phyloP scores from a whole-genome alignment of 2,329 filamentous ascomycete genomes.

The Elsinoe fawcettii region DNA sequence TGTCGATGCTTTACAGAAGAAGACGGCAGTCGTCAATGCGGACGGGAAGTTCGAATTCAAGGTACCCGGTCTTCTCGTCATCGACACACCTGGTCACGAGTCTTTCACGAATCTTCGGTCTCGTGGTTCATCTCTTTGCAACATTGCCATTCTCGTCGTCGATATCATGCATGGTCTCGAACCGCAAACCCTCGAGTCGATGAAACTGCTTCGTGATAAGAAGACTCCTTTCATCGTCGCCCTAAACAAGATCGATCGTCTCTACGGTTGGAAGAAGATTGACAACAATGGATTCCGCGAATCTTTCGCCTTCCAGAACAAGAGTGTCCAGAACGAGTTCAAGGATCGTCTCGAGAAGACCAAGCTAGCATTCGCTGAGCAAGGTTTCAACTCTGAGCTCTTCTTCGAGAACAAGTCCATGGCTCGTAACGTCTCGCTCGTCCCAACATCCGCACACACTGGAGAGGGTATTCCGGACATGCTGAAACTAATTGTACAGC shows the following conservation, averaged over 20 bases:
- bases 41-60: conserved; percentile 92
- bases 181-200: conserved; percentile 93
- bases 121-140: conserved; percentile 94
- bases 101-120: conserved; percentile 98
- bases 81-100: conserved; percentile 99
- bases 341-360: conserved; percentile 80
- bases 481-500: conserved; percentile 85
- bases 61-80: conserved; percentile 90
- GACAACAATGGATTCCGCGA: conserved; percentile 98
- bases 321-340: conserved; percentile 91
- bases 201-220: conserved; percentile 83
- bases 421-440: conserved; percentile 87
- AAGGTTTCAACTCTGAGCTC: conserved; percentile 95
- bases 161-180: conserved; percentile 99
- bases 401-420: conserved; percentile 98
- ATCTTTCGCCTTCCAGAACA: conserved; percentile 80
- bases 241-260: conserved; percentile 98
- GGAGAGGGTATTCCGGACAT: conserved; percentile 98
- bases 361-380: conserved; percentile 88
- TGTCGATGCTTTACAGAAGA: conserved; percentile 81
- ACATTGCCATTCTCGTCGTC: conserved; percentile 97
- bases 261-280: conserved; percentile 98
- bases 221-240: conserved; percentile 98
- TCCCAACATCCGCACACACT: conserved; percentile 96
- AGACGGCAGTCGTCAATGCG: conserved; percentile 87